Percentiles rank a stretch among this genome's conserved stretches.
These are phyloP conservation scores for Lasiodiplodia citricola DNA, from an alignment of 2,329 filamentous ascomycete species.

Conservation along the genomic window DNA sequence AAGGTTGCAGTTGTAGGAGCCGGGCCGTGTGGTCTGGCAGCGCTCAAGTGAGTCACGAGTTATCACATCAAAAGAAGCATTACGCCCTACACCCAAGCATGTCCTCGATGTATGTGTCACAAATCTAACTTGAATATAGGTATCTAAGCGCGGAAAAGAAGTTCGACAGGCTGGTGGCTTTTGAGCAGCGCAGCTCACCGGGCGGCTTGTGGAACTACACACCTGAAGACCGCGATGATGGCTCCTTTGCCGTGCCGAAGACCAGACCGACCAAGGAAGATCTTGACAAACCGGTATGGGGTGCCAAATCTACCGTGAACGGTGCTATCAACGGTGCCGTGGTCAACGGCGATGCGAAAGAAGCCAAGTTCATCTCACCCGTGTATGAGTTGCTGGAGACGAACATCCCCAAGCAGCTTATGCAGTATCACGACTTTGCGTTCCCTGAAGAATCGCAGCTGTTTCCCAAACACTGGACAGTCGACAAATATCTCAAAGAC, in stretches of 20 bases:
- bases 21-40: slow-evolving; percentile 77
- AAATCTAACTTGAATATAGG: slow-evolving; percentile 42
- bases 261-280: slow-evolving; percentile 55
- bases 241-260: slow-evolving; percentile 66
- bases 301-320: slow-evolving; percentile 26
- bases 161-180: slow-evolving; percentile 75
- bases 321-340: neutral
- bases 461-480: slow-evolving; percentile 74
- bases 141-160: slow-evolving; percentile 74
- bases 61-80: neutral
- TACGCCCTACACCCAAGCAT: neutral
- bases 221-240: slow-evolving; percentile 52
- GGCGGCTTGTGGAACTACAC: slow-evolving; percentile 90
- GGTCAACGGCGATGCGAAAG: slow-evolving; percentile 30
- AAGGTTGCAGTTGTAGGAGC: slow-evolving; percentile 81
- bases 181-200: slow-evolving; percentile 77
- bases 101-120: neutral
- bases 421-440: slow-evolving; percentile 75
- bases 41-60: slow-evolving; percentile 64
- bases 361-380: slow-evolving; percentile 76
- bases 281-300: slow-evolving; percentile 67
- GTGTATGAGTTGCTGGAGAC: slow-evolving; percentile 84
- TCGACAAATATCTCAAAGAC: slow-evolving; percentile 73
- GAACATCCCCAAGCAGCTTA: slow-evolving; percentile 82
- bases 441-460: slow-evolving; percentile 70